Conservation (phyloP, 805 yeast species). For the Ogataea nonfermentans region DNA sequence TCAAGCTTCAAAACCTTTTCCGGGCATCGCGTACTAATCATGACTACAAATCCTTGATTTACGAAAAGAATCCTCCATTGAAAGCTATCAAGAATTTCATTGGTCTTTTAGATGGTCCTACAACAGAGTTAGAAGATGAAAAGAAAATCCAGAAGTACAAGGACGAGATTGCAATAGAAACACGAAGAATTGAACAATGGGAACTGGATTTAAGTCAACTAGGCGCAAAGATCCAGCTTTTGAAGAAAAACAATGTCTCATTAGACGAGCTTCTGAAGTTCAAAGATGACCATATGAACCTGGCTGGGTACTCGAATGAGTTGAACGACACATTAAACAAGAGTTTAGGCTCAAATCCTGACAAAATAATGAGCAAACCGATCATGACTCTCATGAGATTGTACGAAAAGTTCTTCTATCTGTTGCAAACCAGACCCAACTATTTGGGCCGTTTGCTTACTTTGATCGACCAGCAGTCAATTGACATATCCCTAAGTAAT, state of each 20-base stretch:
- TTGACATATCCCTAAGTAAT: conserved; percentile 17
- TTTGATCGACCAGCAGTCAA: conserved; percentile 24
- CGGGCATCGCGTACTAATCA: conserved; percentile 64
- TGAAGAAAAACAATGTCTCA: conserved; percentile 77
- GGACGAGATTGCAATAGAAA: conserved; percentile 65
- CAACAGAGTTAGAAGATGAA: conserved; percentile 70
- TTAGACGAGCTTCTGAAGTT: conserved; percentile 60
- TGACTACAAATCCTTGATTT: conserved; percentile 72
- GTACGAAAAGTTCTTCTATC: conserved; percentile 75
- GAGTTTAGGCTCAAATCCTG: conserved; percentile 23
- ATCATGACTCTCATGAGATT: conserved; percentile 55
- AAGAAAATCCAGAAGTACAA: conserved; percentile 63
- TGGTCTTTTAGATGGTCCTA: conserved; percentile 61
- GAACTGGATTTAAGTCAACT: conserved; percentile 74
- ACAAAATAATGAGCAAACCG: conserved; percentile 34
- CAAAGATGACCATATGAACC: conserved; percentile 35
- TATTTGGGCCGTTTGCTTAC: conserved; percentile 62
- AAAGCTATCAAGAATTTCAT: conserved; percentile 75
- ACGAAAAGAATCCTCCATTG: conserved; percentile 73
- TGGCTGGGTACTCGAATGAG: conserved; percentile 27
- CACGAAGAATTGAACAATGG: conserved; percentile 65
- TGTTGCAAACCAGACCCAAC: conserved; percentile 78
- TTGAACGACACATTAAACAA: conserved; percentile 25
- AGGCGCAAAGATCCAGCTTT: conserved; percentile 71
- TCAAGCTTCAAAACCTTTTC: conserved; percentile 71